phyloP scores from a whole-genome alignment of 768 basidiomycete species.

The Lyophyllum shimeji region DNA sequence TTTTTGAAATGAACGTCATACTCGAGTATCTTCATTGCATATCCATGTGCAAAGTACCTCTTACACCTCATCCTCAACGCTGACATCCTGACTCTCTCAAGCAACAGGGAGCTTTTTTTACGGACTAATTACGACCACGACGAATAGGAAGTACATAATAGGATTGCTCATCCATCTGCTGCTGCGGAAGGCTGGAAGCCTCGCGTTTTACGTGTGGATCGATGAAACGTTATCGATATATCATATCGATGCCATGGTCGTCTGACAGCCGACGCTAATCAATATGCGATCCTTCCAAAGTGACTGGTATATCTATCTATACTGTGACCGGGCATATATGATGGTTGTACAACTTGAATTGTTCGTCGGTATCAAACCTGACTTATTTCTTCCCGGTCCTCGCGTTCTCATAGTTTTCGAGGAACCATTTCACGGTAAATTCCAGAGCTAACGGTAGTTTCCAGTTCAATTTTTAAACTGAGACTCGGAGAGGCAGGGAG shows the following conservation, averaged over 20 bases:
- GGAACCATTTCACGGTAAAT: conserved; percentile 83
- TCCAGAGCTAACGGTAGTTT: conserved; percentile 56
- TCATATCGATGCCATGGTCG: not conserved
- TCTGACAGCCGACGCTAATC: no score
- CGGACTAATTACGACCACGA: not conserved
- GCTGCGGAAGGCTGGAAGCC: not conserved
- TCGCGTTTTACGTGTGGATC: not conserved
- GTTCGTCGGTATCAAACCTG: not conserved
- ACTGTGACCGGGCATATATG: not conserved
- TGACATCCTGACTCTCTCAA: not conserved
- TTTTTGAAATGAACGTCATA: not conserved
- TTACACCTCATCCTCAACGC: not conserved
- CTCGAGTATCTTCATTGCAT: not conserved
- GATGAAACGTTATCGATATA: not conserved
- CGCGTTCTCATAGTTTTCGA: conserved; percentile 75
- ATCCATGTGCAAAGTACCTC: not conserved
- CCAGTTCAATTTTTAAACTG: not conserved
- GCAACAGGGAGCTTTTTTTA: not conserved
- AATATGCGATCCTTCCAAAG: not conserved
- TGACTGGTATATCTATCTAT: not conserved
- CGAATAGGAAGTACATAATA: not conserved
- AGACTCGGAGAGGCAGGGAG: conserved; percentile 14
- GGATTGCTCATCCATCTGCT: not conserved
- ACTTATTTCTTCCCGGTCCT: conserved; percentile 46
- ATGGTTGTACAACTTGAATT: not conserved